phyloP scores from a whole-genome alignment of 2,329 filamentous ascomycete species.

The Juglanconis oblonga region DNA sequence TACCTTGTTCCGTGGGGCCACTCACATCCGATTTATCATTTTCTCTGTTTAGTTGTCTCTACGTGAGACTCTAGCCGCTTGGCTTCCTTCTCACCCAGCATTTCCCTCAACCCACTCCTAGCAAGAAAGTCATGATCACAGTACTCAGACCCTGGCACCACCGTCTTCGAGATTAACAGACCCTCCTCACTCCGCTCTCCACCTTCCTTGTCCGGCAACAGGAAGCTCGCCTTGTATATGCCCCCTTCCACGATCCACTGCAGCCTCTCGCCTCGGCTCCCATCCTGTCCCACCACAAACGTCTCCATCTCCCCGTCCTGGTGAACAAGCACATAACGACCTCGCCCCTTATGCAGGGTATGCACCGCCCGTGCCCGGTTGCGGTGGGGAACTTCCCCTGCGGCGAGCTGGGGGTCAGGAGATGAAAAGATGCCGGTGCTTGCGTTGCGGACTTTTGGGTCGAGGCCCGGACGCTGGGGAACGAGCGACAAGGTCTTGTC shows the following conservation, averaged over 20 bases:
- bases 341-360: constrained; percentile 61
- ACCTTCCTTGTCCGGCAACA: constrained; percentile 44
- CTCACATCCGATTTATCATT: no score
- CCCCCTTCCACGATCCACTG: constrained; percentile 70
- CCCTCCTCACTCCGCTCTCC: constrained; percentile 39
- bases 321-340: constrained; percentile 63
- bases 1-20: no score
- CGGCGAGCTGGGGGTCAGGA: constrained; percentile 54
- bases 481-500: constrained; percentile 33
- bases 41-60: constrained; percentile 19
- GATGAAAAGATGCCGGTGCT: constrained; percentile 64
- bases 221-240: constrained; percentile 63
- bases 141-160: constrained; percentile 66
- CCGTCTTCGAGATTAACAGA: constrained; percentile 65
- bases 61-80: constrained; percentile 47
- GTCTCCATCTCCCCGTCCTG: constrained; percentile 56
- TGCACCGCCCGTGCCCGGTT: constrained; percentile 63
- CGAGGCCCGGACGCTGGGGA: constrained; percentile 32
- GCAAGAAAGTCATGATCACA: constrained; percentile 66
- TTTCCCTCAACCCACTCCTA: constrained; percentile 42
- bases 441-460: constrained; percentile 45
- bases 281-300: constrained; percentile 59
- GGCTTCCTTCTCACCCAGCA: constrained; percentile 50
- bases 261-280: constrained; percentile 56
- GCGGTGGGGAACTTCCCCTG: constrained; percentile 61